These are phyloP conservation scores for Aspergillus pseudoviridinutans DNA, from an alignment of 2,329 filamentous ascomycete genomes.

Conservation along the genomic window DNA sequence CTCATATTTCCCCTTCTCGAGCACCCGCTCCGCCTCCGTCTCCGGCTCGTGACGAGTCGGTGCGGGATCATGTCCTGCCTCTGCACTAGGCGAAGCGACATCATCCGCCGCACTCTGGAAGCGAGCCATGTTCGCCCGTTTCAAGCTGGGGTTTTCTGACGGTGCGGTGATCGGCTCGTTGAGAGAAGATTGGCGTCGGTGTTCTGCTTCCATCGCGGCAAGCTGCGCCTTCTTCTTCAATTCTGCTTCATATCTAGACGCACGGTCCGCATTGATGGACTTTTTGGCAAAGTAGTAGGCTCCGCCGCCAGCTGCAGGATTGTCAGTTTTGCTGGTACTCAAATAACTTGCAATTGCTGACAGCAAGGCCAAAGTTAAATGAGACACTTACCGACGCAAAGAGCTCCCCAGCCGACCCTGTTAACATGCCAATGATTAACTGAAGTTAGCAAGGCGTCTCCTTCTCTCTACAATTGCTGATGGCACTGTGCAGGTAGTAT, in stretches of 20 bases:
- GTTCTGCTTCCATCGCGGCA: conserved; percentile 32
- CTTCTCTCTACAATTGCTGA: neutral
- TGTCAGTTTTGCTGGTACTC: conserved; percentile 5
- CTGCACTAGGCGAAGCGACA: conserved; percentile 65
- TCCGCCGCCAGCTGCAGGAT: conserved; percentile 68
- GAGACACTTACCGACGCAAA: conserved; percentile 67
- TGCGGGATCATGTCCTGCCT: conserved; percentile 75
- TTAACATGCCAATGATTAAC: conserved; percentile 1
- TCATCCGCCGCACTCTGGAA: conserved; percentile 37
- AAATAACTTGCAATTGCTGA: neutral
- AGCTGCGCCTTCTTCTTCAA: conserved; percentile 54
- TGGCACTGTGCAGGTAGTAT: conserved; percentile 5
- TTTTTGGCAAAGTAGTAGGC: conserved; percentile 96
- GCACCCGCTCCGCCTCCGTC: conserved; percentile 61
- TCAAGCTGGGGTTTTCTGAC: conserved; percentile 27
- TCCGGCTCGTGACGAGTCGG: conserved; percentile 76
- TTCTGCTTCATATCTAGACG: conserved; percentile 64
- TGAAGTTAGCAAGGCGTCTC: conserved; percentile 5
- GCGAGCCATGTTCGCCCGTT: conserved; percentile 31
- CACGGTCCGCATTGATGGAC: conserved; percentile 87
- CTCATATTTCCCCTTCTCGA: conserved; percentile 89
- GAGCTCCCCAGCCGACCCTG: conserved; percentile 87
- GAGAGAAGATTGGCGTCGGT: conserved; percentile 27
- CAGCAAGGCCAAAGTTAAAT: neutral
- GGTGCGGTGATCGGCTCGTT: conserved; percentile 14